phyloP scores from a whole-genome alignment of 208 protist species.

The Lotmaria passim region DNA sequence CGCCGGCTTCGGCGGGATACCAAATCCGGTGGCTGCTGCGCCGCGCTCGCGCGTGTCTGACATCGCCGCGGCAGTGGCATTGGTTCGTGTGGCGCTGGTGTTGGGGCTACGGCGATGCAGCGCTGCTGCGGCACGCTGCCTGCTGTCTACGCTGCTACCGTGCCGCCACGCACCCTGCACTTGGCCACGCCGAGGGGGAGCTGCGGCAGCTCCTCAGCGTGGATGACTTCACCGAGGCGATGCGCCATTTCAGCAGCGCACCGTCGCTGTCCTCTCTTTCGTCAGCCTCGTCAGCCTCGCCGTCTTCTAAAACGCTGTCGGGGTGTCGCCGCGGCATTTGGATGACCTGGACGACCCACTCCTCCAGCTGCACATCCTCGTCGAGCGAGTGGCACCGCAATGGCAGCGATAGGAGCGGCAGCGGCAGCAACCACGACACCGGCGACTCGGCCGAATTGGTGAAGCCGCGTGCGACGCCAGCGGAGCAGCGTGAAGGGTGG shows the following conservation, averaged over 20 bases:
- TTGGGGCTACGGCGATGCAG: conserved; percentile 16
- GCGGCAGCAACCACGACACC: not conserved
- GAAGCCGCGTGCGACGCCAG: not conserved
- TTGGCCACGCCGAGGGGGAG: conserved; percentile 12
- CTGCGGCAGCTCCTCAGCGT: conserved; percentile 18
- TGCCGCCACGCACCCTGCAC: conserved; percentile 19
- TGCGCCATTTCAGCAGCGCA: not conserved
- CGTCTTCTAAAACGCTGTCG: too few relatives aligned
- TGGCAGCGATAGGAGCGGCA: not conserved
- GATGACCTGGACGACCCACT: conserved; percentile 16
- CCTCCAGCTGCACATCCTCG: not conserved
- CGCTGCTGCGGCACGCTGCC: conserved; percentile 21
- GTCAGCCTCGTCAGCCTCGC: not conserved
- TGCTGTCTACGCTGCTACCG: conserved; percentile 24
- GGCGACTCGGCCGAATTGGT: not conserved
- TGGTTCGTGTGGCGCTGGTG: conserved; percentile 11
- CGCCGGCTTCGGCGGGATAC: not conserved
- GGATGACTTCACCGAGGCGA: conserved; percentile 27
- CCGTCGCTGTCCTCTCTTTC: not conserved
- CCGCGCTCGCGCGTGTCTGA: conserved; percentile 2
- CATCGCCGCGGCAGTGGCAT: conserved; percentile 14
- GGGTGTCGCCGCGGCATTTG: not conserved
- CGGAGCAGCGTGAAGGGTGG: not conserved
- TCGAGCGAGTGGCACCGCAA: not conserved
- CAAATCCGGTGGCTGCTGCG: conserved; percentile 17